Evolutionary conservation across 768 basidiomycete species (phyloP), one percentile per base, ranked within the genome.

Genomic region (Mycena olivaceomarginata): DNA sequence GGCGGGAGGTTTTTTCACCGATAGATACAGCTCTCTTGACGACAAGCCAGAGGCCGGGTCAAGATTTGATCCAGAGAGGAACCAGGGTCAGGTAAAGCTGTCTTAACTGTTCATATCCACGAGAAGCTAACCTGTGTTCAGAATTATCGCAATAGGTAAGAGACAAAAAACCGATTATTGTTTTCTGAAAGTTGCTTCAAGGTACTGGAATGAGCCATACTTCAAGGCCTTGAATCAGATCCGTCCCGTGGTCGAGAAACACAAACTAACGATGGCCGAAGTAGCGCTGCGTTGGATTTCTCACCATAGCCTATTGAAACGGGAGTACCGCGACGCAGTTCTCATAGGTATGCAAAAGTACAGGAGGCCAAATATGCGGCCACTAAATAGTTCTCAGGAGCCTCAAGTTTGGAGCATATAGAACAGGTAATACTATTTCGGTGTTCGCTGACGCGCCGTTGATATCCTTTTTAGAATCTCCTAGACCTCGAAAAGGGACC

Each of bases 221-320:
- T 93, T 93, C 83, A 85, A 87, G 40, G 90, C 91, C 0, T 82
- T 93, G 20, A 86, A 85, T 0, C 72, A 83, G 13, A 86, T 93
- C 73, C 84, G 87, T 16, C 83, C 82, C 4, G 90, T 87, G 12
- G 88, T 89, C 7, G 88, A 87, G 46, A 89, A 87, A 65, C 85
- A 92, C 75, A 77, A 83, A 57, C 81, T 93, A 5, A 87, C 88
- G 0, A 83, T 92, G 72, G 86, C 88, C 4, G 92, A 93, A 82
- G 87, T 92, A 5, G 91, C 92, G 1, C 83, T 93, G 63, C 87
- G 93, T n/a, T 94, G 93, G 93, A 85, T 90, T 67, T 90, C 92
- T 68, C 89, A 93, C 73, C 92, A 93, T 76, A 91, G 90, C 8
- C 72, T 85, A 3, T 80, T 93, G 65, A 87, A 89, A 78, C 83